Percentiles rank a stretch among this genome's conserved stretches.
Evolutionary conservation across 2,329 filamentous ascomycete species (phyloP).

Genomic region (Hawksworthiomyces lignivorus): DNA sequence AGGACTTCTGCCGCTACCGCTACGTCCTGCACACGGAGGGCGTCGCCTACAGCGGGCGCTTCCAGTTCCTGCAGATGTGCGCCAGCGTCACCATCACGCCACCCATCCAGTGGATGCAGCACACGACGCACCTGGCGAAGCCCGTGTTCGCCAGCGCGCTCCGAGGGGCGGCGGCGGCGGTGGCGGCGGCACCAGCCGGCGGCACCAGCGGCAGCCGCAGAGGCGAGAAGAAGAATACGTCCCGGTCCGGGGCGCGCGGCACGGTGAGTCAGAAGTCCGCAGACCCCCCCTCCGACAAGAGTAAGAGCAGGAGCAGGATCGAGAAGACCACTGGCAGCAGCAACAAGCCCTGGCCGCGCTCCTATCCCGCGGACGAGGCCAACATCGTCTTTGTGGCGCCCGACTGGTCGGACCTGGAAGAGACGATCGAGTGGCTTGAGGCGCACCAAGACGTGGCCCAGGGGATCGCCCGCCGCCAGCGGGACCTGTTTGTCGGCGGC

Average conservation of each 20-base stretch:
- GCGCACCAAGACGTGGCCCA: slow-evolving; percentile 29
- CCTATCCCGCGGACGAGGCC: slow-evolving; percentile 23
- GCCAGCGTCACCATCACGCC: slow-evolving; percentile 34
- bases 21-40: slow-evolving; percentile 42
- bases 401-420: slow-evolving; percentile 38
- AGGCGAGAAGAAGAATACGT: too few relatives aligned
- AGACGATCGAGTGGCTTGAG: slow-evolving; percentile 34
- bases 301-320: too few relatives aligned
- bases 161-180: background rate
- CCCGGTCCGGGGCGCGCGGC: background rate
- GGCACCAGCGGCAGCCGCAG: too few relatives aligned
- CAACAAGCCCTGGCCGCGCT: slow-evolving; percentile 27
- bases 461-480: slow-evolving; percentile 35
- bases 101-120: slow-evolving; percentile 37
- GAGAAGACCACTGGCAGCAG: background rate
- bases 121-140: slow-evolving; percentile 34
- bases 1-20: slow-evolving; percentile 41
- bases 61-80: slow-evolving; percentile 40
- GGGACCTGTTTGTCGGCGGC: slow-evolving; percentile 27
- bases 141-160: slow-evolving; percentile 26
- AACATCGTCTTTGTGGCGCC: slow-evolving; percentile 37
- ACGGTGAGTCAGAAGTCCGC: background rate
- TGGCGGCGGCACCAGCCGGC: background rate
- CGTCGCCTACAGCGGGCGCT: slow-evolving; percentile 38
- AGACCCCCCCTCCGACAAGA: background rate